These are phyloP conservation scores for Elsinoe batatas DNA, from an alignment of 2,329 filamentous ascomycete species.

Conservation along the genomic window DNA sequence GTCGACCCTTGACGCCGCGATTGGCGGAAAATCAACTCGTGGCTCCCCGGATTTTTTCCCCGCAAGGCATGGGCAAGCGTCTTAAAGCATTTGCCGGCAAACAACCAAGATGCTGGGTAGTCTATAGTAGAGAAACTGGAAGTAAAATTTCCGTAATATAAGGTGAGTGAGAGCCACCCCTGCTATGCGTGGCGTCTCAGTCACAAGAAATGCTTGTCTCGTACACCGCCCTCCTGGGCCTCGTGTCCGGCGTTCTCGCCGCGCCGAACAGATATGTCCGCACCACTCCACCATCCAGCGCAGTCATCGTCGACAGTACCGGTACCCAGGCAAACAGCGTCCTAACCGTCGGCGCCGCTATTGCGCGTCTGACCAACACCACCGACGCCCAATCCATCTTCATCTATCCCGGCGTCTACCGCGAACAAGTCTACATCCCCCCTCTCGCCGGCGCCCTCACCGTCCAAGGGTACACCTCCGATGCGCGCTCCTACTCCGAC, in stretches of 20 bases:
- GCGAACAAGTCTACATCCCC: slow-evolving; percentile 31
- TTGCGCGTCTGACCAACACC: background rate
- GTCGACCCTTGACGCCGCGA: background rate
- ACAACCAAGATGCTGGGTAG: background rate
- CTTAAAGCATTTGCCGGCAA: background rate
- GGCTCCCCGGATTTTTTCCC: background rate
- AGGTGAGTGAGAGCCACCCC: no score
- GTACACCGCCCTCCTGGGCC: background rate
- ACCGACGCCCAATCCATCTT: slow-evolving; percentile 24
- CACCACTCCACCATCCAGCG: background rate
- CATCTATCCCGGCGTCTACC: slow-evolving; percentile 31
- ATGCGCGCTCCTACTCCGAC: slow-evolving; percentile 26
- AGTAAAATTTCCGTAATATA: no score
- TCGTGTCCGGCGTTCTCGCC: background rate
- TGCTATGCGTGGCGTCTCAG: background rate
- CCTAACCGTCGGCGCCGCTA: background rate
- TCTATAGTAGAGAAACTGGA: background rate
- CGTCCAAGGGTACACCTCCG: slow-evolving; percentile 25
- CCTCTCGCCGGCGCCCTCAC: slow-evolving; percentile 28
- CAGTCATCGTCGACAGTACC: background rate
- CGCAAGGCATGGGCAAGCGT: background rate
- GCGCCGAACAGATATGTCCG: background rate
- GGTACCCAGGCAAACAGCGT: background rate
- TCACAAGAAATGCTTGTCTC: background rate
- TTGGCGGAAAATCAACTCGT: background rate